phyloP scores from a whole-genome alignment of 306 rosid species.

The Dalbergia oliveri region DNA sequence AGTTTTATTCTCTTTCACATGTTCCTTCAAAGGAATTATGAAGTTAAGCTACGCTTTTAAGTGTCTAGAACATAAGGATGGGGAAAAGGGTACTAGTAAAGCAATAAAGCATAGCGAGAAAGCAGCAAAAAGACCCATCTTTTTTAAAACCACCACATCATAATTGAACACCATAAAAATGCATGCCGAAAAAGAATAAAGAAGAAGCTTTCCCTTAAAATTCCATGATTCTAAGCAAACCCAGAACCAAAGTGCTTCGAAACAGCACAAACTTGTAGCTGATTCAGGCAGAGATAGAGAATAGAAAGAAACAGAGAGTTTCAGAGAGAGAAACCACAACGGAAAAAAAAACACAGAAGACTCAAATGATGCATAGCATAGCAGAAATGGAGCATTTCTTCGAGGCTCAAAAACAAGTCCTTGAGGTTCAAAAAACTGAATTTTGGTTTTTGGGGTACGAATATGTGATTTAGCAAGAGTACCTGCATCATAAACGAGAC shows the following conservation, averaged over 20 bases:
- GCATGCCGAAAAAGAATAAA: constrained; percentile 8
- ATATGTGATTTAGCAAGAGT: background rate
- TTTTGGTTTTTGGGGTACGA: background rate
- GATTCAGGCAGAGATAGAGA: background rate
- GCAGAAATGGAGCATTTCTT: constrained; percentile 39
- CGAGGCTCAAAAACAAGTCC: constrained; percentile 1
- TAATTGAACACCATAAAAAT: constrained; percentile 48
- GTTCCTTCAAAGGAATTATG: constrained; percentile 43
- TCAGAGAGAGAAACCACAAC: background rate
- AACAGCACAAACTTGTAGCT: background rate
- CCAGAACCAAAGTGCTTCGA: constrained; percentile 37
- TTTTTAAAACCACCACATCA: constrained; percentile 40
- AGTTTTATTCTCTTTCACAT: background rate
- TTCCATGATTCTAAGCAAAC: constrained; percentile 29
- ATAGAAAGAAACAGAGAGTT: constrained; percentile 1
- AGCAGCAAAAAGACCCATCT: constrained; percentile 43
- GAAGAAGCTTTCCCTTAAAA: constrained; percentile 16
- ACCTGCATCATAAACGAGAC: constrained; percentile 96
- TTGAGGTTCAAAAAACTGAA: constrained; percentile 10
- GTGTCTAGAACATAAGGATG: constrained; percentile 18
- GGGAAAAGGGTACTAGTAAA: constrained; percentile 43
- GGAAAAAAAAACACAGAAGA: constrained; percentile 38
- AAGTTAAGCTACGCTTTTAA: constrained; percentile 13
- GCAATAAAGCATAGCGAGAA: constrained; percentile 43
- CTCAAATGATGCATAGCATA: constrained; percentile 4